Conservation (phyloP, 1,139 yeast species). For the Debaryomycetaceae sp. region DNA sequence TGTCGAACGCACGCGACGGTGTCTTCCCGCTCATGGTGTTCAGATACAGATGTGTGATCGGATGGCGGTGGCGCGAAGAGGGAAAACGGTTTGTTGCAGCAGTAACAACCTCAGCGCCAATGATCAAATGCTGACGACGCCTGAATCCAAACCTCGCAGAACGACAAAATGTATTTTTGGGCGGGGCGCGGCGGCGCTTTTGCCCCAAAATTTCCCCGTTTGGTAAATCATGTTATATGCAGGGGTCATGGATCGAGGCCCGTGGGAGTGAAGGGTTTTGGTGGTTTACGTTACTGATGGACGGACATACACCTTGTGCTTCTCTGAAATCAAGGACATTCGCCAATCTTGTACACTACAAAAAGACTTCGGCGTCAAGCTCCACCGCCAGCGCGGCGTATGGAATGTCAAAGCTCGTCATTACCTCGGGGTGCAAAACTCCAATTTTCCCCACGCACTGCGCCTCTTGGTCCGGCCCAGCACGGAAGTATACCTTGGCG, state of each 20-base stretch:
- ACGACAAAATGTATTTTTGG: no score
- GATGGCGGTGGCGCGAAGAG: background rate
- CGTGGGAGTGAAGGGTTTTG: no score
- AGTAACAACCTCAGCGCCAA: background rate
- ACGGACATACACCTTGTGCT: no score
- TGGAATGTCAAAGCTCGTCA: slow-evolving; percentile 79
- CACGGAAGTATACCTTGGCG: slow-evolving; percentile 71
- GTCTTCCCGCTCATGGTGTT: slow-evolving; percentile 39
- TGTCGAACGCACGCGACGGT: slow-evolving; percentile 77
- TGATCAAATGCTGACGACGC: no score
- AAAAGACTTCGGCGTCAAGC: slow-evolving; percentile 76
- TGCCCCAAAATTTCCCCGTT: no score
- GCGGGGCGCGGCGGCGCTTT: no score
- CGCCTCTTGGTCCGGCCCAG: slow-evolving; percentile 43
- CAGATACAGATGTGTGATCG: no score
- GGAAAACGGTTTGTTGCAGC: background rate
- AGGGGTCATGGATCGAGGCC: no score
- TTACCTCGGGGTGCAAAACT: slow-evolving; percentile 91
- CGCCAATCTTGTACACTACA: slow-evolving; percentile 30
- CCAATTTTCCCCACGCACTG: slow-evolving; percentile 76
- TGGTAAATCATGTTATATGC: no score
- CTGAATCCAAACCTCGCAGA: no score
- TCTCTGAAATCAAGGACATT: no score
- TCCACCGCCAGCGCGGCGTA: slow-evolving; percentile 89
- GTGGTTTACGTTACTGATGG: no score